A percentile compares a stretch with the other conserved stretches of the same genome.
Conservation (phyloP, 495 filamentous ascomycete species). For the Podospora pseudocomata region DNA sequence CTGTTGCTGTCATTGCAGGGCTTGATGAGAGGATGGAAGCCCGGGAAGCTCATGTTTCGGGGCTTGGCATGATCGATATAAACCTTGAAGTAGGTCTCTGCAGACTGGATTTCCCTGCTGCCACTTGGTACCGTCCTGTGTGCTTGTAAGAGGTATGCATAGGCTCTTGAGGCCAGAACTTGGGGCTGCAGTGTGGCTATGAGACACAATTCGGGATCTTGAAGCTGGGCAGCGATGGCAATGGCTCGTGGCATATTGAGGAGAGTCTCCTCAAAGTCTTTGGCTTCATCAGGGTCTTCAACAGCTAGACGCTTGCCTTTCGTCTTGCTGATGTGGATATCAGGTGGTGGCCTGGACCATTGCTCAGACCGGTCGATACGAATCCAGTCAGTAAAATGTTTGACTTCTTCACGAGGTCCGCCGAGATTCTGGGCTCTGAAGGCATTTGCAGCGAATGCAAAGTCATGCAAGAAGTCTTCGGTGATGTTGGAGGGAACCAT, state of each 20-base stretch:
- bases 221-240: slow-evolving; percentile 10
- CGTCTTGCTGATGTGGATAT: slow-evolving; percentile 7
- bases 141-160: slow-evolving; percentile 11
- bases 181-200: slow-evolving; percentile 13
- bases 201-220: not conserved
- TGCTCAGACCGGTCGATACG: not conserved
- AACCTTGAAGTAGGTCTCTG: slow-evolving; percentile 9
- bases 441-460: slow-evolving; percentile 12
- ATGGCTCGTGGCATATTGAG: slow-evolving; percentile 16
- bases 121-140: slow-evolving; percentile 12
- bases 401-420: not conserved
- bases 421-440: slow-evolving; percentile 1
- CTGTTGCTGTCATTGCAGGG: slow-evolving; percentile 11
- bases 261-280: slow-evolving; percentile 13
- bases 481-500: slow-evolving; percentile 12
- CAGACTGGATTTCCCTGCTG: not conserved
- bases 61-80: slow-evolving; percentile 13
- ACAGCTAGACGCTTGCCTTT: not conserved
- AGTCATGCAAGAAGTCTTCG: slow-evolving; percentile 17
- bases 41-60: not conserved
- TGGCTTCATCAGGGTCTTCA: slow-evolving; percentile 19
- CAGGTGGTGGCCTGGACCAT: slow-evolving; percentile 15
- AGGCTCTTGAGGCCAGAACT: slow-evolving; percentile 13
- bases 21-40: not conserved
- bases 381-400: slow-evolving; percentile 16